Conservation (phyloP, 2,329 filamentous ascomycete species). For the Apiospora pterosperma region DNA sequence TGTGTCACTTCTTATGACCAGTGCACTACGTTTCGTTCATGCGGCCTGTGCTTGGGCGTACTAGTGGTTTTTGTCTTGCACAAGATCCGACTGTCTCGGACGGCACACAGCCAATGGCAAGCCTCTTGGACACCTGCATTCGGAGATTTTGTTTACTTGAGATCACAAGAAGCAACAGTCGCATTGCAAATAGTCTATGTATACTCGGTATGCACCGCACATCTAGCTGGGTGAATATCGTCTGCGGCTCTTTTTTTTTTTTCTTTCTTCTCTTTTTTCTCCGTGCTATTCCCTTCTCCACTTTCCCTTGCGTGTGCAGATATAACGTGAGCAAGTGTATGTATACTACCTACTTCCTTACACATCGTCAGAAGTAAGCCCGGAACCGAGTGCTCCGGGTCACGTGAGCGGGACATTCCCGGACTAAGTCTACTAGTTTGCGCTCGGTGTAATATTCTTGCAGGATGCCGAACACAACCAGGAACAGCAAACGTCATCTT, state of each 20-base stretch:
- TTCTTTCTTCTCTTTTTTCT: not conserved
- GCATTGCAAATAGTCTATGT: not conserved
- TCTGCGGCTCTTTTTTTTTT: not conserved
- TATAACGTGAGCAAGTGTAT: not conserved
- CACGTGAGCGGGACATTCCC: no score
- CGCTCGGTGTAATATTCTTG: not conserved
- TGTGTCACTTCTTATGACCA: no score
- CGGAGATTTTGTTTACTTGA: not conserved
- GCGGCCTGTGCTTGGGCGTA: no score
- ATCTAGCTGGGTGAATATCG: not conserved
- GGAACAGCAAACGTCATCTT: not conserved
- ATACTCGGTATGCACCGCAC: not conserved
- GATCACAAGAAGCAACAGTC: not conserved
- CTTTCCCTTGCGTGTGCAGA: not conserved
- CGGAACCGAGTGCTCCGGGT: no score
- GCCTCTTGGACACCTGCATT: not conserved
- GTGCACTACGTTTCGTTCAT: no score
- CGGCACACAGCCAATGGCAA: not conserved
- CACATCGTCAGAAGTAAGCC: no score
- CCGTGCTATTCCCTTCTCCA: no score
- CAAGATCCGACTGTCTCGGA: not conserved
- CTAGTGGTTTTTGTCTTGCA: not conserved
- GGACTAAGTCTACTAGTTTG: not conserved
- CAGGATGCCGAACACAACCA: not conserved
- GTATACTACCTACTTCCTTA: no score